Conservation (phyloP, 768 basidiomycete species). For the Kwoniella europaea region DNA sequence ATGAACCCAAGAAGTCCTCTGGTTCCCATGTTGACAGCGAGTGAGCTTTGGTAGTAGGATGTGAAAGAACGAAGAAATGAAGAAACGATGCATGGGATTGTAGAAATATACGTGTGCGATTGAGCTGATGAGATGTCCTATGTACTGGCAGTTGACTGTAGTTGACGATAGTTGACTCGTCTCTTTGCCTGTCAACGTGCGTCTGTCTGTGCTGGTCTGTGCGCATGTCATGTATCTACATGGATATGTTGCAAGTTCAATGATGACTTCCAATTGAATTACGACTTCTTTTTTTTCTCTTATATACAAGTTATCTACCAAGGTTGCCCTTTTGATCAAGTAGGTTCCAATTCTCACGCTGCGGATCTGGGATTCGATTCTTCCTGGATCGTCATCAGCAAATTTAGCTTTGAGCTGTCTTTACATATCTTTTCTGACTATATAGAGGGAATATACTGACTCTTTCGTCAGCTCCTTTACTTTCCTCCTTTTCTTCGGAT, state of each 20-base stretch:
- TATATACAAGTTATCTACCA: too few species aligned
- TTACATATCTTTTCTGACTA: too few species aligned
- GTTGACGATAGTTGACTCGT: not conserved
- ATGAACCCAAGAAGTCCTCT: not conserved
- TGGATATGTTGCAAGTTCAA: too few species aligned
- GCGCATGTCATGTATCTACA: too few species aligned
- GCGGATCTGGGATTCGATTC: too few species aligned
- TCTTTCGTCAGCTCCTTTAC: not conserved
- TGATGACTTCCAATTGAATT: too few species aligned
- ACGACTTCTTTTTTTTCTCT: too few species aligned
- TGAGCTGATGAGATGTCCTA: not conserved
- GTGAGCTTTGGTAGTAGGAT: not conserved
- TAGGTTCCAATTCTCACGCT: too few species aligned
- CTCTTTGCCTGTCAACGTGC: not conserved
- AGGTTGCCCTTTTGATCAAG: too few species aligned
- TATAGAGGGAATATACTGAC: not conserved
- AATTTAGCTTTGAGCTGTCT: too few species aligned
- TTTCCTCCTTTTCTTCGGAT: not conserved
- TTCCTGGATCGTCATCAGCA: too few species aligned
- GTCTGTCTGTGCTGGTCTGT: not conserved
- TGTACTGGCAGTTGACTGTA: not conserved
- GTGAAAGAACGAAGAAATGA: too few species aligned
- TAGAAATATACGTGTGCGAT: not conserved
- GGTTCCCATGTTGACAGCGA: not conserved
- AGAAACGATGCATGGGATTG: not conserved